Conservation (phyloP, 768 basidiomycete genomes). For the Butyriboletus loyo region DNA sequence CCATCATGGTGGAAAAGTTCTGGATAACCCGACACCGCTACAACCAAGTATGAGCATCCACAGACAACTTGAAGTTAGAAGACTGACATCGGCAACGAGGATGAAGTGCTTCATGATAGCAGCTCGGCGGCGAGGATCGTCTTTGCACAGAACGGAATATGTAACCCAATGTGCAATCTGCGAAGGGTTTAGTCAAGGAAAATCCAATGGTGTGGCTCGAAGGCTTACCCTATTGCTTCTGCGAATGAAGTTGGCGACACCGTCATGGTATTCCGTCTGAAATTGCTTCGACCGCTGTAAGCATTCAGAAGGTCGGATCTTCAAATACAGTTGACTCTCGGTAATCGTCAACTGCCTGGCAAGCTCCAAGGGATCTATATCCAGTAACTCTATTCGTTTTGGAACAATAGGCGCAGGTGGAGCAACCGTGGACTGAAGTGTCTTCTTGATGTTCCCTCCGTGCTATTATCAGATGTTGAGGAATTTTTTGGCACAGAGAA, state of each 20-base stretch:
- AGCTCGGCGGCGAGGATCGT: constrained; percentile 59
- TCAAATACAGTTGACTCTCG: constrained; percentile 56
- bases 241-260: constrained; percentile 55
- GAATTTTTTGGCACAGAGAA: background rate
- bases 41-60: constrained; percentile 2
- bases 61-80: background rate
- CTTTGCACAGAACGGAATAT: constrained; percentile 51
- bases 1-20: constrained; percentile 69
- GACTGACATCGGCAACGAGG: constrained; percentile 56
- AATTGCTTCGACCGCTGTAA: constrained; percentile 53
- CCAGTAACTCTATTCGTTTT: constrained; percentile 50
- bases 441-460: constrained; percentile 35
- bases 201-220: background rate
- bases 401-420: constrained; percentile 50
- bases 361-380: constrained; percentile 62
- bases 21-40: constrained; percentile 61
- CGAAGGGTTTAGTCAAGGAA: background rate
- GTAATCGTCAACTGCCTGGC: constrained; percentile 67
- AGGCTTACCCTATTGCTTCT: constrained; percentile 49
- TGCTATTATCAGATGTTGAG: constrained; percentile 15
- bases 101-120: constrained; percentile 66
- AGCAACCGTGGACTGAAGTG: constrained; percentile 33
- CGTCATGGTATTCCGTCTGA: constrained; percentile 42
- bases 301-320: constrained; percentile 61
- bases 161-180: constrained; percentile 62